Evolutionary conservation across 371 early-diverging fungal genomes (phyloP), one percentile per base, ranked within the genome.

Genomic region (Mortierella sp.): DNA sequence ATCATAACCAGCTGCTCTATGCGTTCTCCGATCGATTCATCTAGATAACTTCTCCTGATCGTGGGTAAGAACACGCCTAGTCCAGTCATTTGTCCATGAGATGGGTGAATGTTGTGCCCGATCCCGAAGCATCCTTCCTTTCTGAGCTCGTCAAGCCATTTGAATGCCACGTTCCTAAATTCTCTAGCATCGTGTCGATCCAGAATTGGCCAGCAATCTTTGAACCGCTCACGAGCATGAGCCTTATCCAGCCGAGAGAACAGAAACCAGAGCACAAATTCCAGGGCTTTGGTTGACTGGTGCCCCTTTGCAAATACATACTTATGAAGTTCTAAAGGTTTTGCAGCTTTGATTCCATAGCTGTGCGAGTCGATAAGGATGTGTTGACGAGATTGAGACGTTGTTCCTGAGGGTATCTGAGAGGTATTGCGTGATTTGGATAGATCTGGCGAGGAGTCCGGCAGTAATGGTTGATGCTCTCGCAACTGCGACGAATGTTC

Each of bases 131-230:
- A 70, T 2, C 85, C 84, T 11, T 80, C 81, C 55, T 81, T 84
- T 20, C 78, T 71, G 12, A 85, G 76, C 10, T 84, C 78, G 22
- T 85, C 85, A 32, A 85, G 65, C 84, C 85, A 83, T n/a, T 81
- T 84, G 61, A 73, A 84, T 30, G 81, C 78, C 45, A 84, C 67
- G 37, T 80, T 76, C 49, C 84, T 73, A 62, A 85, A 81, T 58
- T 80, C 76, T 12, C 78, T 64, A 18, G 78, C 78, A 9, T 80
- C 70, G 45, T 77, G 77, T 39, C 70, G 63, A 67, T 77, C 77
- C 39, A 72, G 45, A 26, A 84, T 65, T 5, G 85, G 85, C 85
- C 85, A 85, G 59, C 85, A 84, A 1, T 71, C 75, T 40, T 70
- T 74, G 67, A 83, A 85, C 30, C 75, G 66, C 57, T 78, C 71